Evolutionary conservation across 2,329 filamentous ascomycete genomes (phyloP).

Genomic region (Trichoderma sp.): DNA sequence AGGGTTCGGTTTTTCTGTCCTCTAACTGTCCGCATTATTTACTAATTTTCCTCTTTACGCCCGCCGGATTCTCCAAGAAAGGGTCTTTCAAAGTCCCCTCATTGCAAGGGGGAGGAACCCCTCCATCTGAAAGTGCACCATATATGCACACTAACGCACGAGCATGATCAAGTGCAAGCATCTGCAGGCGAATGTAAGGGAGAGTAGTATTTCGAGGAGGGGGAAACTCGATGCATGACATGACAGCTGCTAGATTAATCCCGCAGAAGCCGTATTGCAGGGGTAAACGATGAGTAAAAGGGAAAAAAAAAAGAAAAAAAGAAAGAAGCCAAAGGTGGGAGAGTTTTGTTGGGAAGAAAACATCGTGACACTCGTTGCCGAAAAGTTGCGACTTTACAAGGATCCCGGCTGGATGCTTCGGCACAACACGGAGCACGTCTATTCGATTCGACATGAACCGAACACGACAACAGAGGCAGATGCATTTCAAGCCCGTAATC

Average conservation of each 20-base stretch:
- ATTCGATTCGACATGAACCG: not conserved
- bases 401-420: not conserved
- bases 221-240: not conserved
- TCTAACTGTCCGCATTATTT: not conserved
- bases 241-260: not conserved
- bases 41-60: not conserved
- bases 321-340: not conserved
- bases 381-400: not conserved
- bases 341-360: not conserved
- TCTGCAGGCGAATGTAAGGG: not conserved
- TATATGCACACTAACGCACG: not conserved
- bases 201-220: not conserved
- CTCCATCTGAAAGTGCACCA: not conserved
- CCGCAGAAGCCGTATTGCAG: not conserved
- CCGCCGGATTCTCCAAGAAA: not conserved
- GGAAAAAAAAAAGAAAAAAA: no score
- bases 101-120: not conserved
- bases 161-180: not conserved
- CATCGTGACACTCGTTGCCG: not conserved
- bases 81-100: not conserved
- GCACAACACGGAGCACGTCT: not conserved
- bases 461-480: not conserved
- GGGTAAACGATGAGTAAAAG: not conserved
- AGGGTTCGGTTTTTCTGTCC: no score
- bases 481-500: not conserved